phyloP scores from a whole-genome alignment of 805 yeast species.

The Wickerhamiella kazuoi region DNA sequence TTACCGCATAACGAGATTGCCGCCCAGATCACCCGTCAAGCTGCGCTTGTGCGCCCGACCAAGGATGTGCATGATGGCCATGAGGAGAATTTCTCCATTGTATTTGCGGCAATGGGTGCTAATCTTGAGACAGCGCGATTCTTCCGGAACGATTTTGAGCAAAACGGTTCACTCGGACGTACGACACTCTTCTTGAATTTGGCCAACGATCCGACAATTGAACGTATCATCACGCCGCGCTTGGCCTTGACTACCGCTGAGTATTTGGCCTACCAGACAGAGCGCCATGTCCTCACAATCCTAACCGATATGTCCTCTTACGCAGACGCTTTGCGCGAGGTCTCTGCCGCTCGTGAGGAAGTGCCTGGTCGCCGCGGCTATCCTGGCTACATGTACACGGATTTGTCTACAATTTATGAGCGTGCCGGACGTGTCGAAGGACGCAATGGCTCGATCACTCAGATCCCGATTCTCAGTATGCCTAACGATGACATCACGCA shows the following conservation, averaged over 20 bases:
- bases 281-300: slow-evolving; percentile 94
- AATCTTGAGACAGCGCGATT: slow-evolving; percentile 96
- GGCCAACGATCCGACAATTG: slow-evolving; percentile 99
- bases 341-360: slow-evolving; percentile 99
- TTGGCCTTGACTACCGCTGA: slow-evolving; percentile 97
- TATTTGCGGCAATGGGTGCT: slow-evolving; percentile 99
- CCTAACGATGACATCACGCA: slow-evolving; percentile 99
- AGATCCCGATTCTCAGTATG: slow-evolving; percentile 97
- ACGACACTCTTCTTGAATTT: slow-evolving; percentile 89
- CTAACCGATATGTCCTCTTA: slow-evolving; percentile 99
- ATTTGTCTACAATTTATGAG: slow-evolving; percentile 95
- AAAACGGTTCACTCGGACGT: slow-evolving; percentile 95
- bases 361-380: slow-evolving; percentile 99
- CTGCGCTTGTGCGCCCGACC: slow-evolving; percentile 97
- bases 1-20: slow-evolving; percentile 99
- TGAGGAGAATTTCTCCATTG: slow-evolving; percentile 97
- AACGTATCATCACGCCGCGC: slow-evolving; percentile 98
- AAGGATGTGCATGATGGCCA: slow-evolving; percentile 99
- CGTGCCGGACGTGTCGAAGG: slow-evolving; percentile 99
- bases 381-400: slow-evolving; percentile 99
- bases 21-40: slow-evolving; percentile 99
- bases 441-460: slow-evolving; percentile 97
- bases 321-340: slow-evolving; percentile 99
- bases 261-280: slow-evolving; percentile 96
- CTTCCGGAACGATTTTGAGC: slow-evolving; percentile 98